Evolutionary conservation across 2,329 filamentous ascomycete species (phyloP).

Genomic region (Hypoxylon sp.): DNA sequence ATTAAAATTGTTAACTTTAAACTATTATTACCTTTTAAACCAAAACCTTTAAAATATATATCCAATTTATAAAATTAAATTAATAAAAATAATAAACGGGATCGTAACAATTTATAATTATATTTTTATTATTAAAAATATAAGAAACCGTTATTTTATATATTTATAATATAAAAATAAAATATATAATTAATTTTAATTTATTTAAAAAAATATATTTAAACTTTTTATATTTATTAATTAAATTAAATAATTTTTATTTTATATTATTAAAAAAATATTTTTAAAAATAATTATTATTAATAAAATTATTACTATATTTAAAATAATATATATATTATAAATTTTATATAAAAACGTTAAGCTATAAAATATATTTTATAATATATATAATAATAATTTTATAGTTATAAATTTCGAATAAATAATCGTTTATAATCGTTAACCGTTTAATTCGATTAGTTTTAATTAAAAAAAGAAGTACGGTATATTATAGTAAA

Average conservation of each 20-base stretch:
- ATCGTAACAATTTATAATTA: too few relatives aligned
- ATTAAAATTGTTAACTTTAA: too few relatives aligned
- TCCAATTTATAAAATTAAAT: too few relatives aligned
- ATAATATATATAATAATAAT: slow-evolving; percentile 31
- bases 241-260: slow-evolving; percentile 43
- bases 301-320: slow-evolving; percentile 13
- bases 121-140: too few relatives aligned
- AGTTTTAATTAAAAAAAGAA: slow-evolving; percentile 39
- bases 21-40: too few relatives aligned
- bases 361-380: slow-evolving; percentile 46
- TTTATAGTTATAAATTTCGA: slow-evolving; percentile 49
- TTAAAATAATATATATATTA: slow-evolving; percentile 23
- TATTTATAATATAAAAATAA: too few relatives aligned
- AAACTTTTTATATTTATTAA: slow-evolving; percentile 48
- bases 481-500: slow-evolving; percentile 18
- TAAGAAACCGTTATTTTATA: too few relatives aligned
- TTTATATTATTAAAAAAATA: slow-evolving; percentile 21
- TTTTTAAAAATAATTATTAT: slow-evolving; percentile 13
- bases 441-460: slow-evolving; percentile 36
- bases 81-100: too few relatives aligned
- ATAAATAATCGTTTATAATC: slow-evolving; percentile 25
- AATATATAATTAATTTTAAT: too few relatives aligned
- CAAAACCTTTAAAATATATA: too few relatives aligned
- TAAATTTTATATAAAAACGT: slow-evolving; percentile 43
- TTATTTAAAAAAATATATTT: too few relatives aligned